Base-by-base conservation (phyloP, 2,329 filamentous ascomycete species). In the Aspergillus eucalypticola region DNA sequence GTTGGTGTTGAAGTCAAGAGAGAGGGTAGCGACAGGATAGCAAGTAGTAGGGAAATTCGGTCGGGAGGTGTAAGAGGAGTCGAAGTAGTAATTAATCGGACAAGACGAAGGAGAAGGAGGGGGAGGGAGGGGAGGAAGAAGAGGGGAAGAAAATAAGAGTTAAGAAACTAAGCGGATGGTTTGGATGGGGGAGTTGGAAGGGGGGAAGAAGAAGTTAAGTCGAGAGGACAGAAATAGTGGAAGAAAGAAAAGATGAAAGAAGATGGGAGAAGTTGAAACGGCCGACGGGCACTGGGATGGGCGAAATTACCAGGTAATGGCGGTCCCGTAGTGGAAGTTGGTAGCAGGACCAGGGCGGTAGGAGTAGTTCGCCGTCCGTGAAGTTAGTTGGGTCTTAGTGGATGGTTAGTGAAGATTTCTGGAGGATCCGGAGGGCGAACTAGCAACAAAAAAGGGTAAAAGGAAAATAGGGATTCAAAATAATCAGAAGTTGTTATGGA, bases 241-340 rank as follows among this genome's bases (percentile, higher is more conserved):
- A 58, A 64, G 57, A 63, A 35, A 53, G 57, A 61, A 56, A 64
- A 60, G 60, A 54, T 61, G 60, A 62, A 61, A 60, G 60, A 53
- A 58, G 58, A 58, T 57, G 53, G 64, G 58, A 50, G 59, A 66
- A 60, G 60, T 63, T 60, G 59, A 69, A 67, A 64, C 64, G 57
- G 59, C 60, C 58, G 62, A 60, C 49, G 60, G 54, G 61, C 51
- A 62, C 51, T 64, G 56, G 64, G 59, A 53, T 62, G 62, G 54
- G 58, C 58, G 57, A 60, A 59, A 61, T 58, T 60, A 55, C 49
- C 59, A 61, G 58, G 58, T 53, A 53, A 56, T 54, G 48, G 55
- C 44, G 56, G 39, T 35, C 48, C 32, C 41, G 51, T 27, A 29
- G 46, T 51, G 42, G 42, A 56, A 38, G 38, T 38, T 58, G 15